These are phyloP conservation scores for Tolypocladium tropicale DNA, from an alignment of 2,329 filamentous ascomycete genomes.

Conservation along the genomic window DNA sequence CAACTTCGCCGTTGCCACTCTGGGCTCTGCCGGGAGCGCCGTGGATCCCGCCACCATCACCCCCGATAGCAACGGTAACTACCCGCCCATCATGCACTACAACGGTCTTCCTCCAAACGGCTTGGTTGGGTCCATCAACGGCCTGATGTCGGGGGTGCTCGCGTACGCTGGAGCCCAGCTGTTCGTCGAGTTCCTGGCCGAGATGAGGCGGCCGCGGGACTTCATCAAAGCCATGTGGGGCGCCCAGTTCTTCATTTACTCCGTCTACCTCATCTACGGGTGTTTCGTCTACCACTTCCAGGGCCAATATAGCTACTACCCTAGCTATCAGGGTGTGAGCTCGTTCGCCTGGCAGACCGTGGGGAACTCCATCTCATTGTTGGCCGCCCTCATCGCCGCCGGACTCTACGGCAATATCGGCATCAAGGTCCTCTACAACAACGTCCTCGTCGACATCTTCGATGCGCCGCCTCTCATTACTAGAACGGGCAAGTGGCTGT, in stretches of 20 bases:
- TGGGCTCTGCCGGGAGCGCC: slow-evolving; percentile 14
- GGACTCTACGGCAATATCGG: slow-evolving; percentile 44
- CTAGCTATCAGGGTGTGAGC: slow-evolving; percentile 30
- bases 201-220: slow-evolving; percentile 33
- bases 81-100: slow-evolving; percentile 30
- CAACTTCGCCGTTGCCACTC: slow-evolving; percentile 21
- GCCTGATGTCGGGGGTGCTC: slow-evolving; percentile 31
- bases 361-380: slow-evolving; percentile 31
- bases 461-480: slow-evolving; percentile 36
- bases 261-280: slow-evolving; percentile 31
- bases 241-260: slow-evolving; percentile 31
- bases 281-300: slow-evolving; percentile 22
- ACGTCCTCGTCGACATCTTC: slow-evolving; percentile 40
- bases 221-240: slow-evolving; percentile 31
- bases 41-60: slow-evolving; percentile 16
- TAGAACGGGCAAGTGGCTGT: slow-evolving; percentile 38
- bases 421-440: slow-evolving; percentile 42
- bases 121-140: slow-evolving; percentile 21
- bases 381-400: slow-evolving; percentile 34
- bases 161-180: slow-evolving; percentile 49
- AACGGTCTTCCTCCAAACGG: slow-evolving; percentile 21
- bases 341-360: slow-evolving; percentile 32
- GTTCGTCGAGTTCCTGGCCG: slow-evolving; percentile 46
- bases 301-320: slow-evolving; percentile 38
- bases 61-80: slow-evolving; percentile 13